These are phyloP conservation scores for Cinnamomum chago DNA, from an alignment of 164 flowering plant species.

Conservation along the genomic window DNA sequence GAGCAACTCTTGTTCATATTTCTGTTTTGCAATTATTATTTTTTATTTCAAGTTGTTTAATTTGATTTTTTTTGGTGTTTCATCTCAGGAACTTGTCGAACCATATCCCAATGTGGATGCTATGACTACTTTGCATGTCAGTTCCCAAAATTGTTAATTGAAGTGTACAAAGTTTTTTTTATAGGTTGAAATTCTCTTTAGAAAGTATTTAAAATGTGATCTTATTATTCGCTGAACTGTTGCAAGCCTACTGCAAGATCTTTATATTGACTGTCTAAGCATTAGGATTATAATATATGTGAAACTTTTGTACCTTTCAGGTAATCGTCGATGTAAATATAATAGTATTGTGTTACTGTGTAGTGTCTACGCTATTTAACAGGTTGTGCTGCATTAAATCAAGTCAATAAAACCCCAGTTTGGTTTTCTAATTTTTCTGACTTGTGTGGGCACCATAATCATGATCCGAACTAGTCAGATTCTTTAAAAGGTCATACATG, in stretches of 20 bases:
- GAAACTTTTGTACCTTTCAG: too few relatives aligned
- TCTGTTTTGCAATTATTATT: neutral
- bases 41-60: neutral
- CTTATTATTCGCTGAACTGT: neutral
- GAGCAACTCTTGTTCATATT: neutral
- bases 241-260: neutral
- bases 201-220: conserved; percentile 43
- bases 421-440: too few relatives aligned
- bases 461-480: too few relatives aligned
- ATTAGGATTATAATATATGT: too few relatives aligned
- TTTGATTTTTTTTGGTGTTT: neutral
- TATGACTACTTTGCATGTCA: conserved; percentile 62
- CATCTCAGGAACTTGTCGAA: conserved; percentile 65
- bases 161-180: conserved; percentile 68
- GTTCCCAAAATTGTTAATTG: conserved; percentile 69
- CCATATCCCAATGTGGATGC: conserved; percentile 74
- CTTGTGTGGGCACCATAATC: too few relatives aligned
- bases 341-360: too few relatives aligned
- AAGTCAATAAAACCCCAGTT: too few relatives aligned
- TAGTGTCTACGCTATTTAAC: too few relatives aligned
- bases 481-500: too few relatives aligned
- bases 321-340: too few relatives aligned
- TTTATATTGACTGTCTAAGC: too few relatives aligned
- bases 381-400: too few relatives aligned
- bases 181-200: conserved; percentile 49